These are phyloP conservation scores for Pyrenophora teres DNA, from an alignment of 2,329 filamentous ascomycete genomes.

Conservation along the genomic window DNA sequence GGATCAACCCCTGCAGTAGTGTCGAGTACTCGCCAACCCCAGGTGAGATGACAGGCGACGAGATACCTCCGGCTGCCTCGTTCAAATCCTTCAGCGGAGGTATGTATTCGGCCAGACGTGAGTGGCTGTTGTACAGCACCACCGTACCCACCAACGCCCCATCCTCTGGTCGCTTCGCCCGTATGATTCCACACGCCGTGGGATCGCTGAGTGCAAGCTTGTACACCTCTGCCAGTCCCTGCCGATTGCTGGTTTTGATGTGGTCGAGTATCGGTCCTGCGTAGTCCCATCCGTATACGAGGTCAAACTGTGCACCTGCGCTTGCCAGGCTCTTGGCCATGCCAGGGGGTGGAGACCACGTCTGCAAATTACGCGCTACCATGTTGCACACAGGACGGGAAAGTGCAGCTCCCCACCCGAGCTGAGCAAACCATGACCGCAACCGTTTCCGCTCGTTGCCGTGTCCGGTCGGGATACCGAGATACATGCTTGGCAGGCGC, in stretches of 20 bases:
- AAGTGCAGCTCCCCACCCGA: conserved; percentile 80
- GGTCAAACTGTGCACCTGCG: conserved; percentile 77
- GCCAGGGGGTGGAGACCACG: conserved; percentile 77
- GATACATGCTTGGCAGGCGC: conserved; percentile 81
- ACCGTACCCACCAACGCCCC: conserved; percentile 76
- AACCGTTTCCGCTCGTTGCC: conserved; percentile 63
- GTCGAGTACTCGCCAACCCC: conserved; percentile 70
- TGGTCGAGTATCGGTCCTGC: conserved; percentile 74
- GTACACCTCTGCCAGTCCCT: conserved; percentile 81
- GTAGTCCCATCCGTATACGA: conserved; percentile 80
- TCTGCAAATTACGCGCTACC: conserved; percentile 71
- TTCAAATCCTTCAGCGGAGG: conserved; percentile 67
- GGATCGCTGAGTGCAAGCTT: conserved; percentile 72
- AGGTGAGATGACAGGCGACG: conserved; percentile 76
- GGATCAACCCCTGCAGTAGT: conserved; percentile 75
- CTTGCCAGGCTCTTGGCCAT: conserved; percentile 74
- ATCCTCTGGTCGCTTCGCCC: conserved; percentile 73
- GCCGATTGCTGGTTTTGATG: conserved; percentile 73
- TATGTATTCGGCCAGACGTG: conserved; percentile 69
- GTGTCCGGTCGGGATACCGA: conserved; percentile 77
- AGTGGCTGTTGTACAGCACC: conserved; percentile 75
- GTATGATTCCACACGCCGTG: conserved; percentile 77
- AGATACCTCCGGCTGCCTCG: conserved; percentile 72
- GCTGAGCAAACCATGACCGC: conserved; percentile 83
- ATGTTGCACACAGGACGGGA: conserved; percentile 71